Evolutionary conservation across 208 protist species (phyloP), one percentile per base, ranked within the genome.

Genomic region (Phytomonas francai): DNA sequence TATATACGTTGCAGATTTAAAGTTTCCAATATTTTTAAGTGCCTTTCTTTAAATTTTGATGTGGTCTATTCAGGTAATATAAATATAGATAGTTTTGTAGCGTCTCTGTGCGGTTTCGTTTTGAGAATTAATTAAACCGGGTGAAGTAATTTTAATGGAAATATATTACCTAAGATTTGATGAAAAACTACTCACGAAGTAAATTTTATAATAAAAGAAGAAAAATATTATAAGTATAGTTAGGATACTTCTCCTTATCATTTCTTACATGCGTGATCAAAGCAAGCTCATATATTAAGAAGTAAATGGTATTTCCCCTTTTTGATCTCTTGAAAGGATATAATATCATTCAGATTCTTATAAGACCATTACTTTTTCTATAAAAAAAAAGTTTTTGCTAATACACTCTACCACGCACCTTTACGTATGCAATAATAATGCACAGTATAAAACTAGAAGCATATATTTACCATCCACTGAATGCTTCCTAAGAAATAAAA

Each of bases 181-280:
- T 66, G 4, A 66, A 66, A 66, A 19, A 66, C 16, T 62, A 3
- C 30, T 62, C 31, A 62, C 34, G 34, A 62, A 49, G 62, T 69
- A 11, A 63, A 45, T 19, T 72, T 72, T 67, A 65, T 59, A 31
- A n/a, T 49, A 71, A 71, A 62, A 56, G 57, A 39, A 30, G 27
- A 51, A 51, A 9, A 19, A 58, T 14, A 64, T 34, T 62, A 51
- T 63, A 63, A 73, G 62, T 3, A 19, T 19, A 49, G 2, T 22
- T 49, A 49, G 39, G 39, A 49, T 22, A 49, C 1, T 49, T 49
- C 16, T 49, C 39, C 6, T 12, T 19, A 6, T 19, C 2, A 3
- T 49, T 49, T 19, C 16, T 49, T 19, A 73, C 36, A 45, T 27
- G 62, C 56, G 25, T 7, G 32, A 49, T 29, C 34, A n/a, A 61